Base-by-base conservation (phyloP, 805 yeast genomes). In the Tetrapisispora fleetii region DNA sequence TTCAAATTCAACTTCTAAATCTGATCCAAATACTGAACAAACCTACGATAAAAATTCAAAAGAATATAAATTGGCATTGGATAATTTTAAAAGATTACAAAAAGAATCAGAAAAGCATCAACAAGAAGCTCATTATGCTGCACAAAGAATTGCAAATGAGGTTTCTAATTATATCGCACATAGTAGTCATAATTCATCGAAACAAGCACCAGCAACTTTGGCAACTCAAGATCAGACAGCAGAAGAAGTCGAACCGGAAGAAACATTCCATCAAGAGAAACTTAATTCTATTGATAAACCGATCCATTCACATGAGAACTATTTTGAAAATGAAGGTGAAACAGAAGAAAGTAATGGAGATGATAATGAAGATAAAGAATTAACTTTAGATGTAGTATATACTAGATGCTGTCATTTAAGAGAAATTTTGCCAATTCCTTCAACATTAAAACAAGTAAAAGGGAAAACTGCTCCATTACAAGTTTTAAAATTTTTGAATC, bases 391-490 rank as follows among this genome's bases (percentile, higher is more conserved):
- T 57, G 75, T 80, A 42, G 73, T 91, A 59, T 90, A 90, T 66
- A 87, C 96, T 1, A 72, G 97, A 54, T 91, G 97, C 64, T 90
- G 97, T 63, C 97, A 90, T 64, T 70, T 90, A 50, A 73, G 97
- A 48, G 97, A 90, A 59, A 90, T 90, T 49, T 65, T 90, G 52
- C 97, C 98, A 1, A 90, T 90, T 45, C 91, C 95, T 3, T 91
- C 95, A 2, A 88, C 91, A 7, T 60, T 86, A 56, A 83, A 84
- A 58, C 95, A 87, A 61, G 85, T 86, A 1, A 81, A 80, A 58
- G 87, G 85, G 21, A 80, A 88, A 28, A 75, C 81, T 42, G 81
- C 85, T 0, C 95, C 96, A 4, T 64, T 90, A 22, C 80, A 86
- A 6, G 62, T 78, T 3, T 63, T 90, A 49, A 87, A 83, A 58